phyloP scores from a whole-genome alignment of 2,329 filamentous ascomycete species.

The Apiospora kogelbergensis region DNA sequence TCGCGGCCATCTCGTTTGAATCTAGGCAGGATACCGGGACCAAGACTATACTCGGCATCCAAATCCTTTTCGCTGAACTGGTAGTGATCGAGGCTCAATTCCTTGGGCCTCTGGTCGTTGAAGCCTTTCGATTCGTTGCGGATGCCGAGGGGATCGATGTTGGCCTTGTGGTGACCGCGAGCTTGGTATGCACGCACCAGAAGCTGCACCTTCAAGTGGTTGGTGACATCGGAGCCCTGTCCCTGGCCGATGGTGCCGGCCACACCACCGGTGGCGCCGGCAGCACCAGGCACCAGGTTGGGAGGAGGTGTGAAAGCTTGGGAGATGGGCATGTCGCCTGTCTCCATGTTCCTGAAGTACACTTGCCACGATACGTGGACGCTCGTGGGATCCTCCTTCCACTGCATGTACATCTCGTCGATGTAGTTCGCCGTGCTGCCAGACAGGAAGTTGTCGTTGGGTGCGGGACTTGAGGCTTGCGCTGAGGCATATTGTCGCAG shows the following conservation, averaged over 20 bases:
- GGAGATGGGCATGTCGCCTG: conserved; percentile 94
- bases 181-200: conserved; percentile 97
- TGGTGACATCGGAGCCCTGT: conserved; percentile 80
- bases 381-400: conserved; percentile 89
- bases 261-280: conserved; percentile 75
- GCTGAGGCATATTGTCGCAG: conserved; percentile 57
- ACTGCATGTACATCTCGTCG: conserved; percentile 99
- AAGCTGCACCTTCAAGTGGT: conserved; percentile 97
- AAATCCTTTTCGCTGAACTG: conserved; percentile 93
- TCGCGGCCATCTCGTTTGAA: conserved; percentile 86
- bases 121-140: conserved; percentile 82
- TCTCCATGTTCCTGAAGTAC: conserved; percentile 99
- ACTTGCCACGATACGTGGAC: conserved; percentile 99
- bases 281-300: conserved; percentile 80
- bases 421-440: conserved; percentile 98
- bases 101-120: conserved; percentile 84
- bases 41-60: conserved; percentile 86
- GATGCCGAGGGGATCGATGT: conserved; percentile 94
- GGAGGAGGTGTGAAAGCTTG: conserved; percentile 96
- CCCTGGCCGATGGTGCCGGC: conserved; percentile 65
- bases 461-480: conserved; percentile 61
- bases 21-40: conserved; percentile 90
- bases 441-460: conserved; percentile 94
- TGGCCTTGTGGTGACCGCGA: conserved; percentile 96
- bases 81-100: conserved; percentile 91